Conservation (phyloP, 2,329 filamentous ascomycete genomes). For the Phoma sp. region DNA sequence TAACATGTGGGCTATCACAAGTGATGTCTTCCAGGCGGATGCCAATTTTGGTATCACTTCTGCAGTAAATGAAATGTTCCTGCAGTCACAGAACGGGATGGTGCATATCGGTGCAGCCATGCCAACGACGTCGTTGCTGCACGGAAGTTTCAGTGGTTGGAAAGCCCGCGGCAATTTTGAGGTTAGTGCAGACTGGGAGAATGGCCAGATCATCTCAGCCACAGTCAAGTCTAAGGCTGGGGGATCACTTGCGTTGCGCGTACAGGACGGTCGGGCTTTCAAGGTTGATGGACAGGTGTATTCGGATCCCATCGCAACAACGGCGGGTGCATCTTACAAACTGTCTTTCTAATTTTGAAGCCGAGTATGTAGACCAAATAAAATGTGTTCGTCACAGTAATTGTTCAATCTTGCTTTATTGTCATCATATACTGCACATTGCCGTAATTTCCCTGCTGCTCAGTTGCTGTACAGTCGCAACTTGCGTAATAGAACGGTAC, state of each 20-base stretch:
- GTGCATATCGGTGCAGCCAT: background rate
- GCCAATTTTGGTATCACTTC: constrained; percentile 53
- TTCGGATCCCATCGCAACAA: background rate
- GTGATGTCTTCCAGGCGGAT: constrained; percentile 55
- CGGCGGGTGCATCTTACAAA: background rate
- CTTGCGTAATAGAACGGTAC: too few relatives aligned
- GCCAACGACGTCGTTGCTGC: background rate
- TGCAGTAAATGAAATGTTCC: background rate
- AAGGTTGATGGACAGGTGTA: background rate
- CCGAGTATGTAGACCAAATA: too few relatives aligned
- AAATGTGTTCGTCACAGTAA: too few relatives aligned
- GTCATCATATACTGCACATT: too few relatives aligned
- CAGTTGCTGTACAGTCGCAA: too few relatives aligned
- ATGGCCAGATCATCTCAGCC: background rate
- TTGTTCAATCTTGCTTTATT: too few relatives aligned
- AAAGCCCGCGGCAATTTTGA: background rate
- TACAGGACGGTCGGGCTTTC: background rate
- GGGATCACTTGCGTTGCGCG: background rate
- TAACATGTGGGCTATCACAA: background rate
- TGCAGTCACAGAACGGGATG: background rate
- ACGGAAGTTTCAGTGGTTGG: background rate
- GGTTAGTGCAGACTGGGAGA: background rate
- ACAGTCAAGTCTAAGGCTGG: background rate
- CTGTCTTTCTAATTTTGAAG: background rate
- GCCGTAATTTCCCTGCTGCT: too few relatives aligned